Percentiles rank a stretch among this genome's conserved stretches.
Conservation (phyloP, 2,329 filamentous ascomycete species). For the Beauveria pseudobassiana region DNA sequence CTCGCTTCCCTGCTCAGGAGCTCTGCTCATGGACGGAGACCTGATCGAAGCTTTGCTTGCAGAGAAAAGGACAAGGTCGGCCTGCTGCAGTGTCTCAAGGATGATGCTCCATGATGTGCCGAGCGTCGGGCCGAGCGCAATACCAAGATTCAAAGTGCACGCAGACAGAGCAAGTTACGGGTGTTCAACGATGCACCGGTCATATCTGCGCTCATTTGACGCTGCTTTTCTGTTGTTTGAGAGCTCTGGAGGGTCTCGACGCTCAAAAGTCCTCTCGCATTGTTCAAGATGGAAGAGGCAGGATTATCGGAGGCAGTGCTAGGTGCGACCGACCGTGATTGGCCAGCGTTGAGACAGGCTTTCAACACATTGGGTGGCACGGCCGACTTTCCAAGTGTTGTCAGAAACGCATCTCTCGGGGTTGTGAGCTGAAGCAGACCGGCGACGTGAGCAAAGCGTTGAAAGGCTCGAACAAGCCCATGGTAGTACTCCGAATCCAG, state of each 20-base stretch:
- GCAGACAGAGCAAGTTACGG: constrained; percentile 79
- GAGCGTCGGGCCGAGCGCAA: constrained; percentile 84
- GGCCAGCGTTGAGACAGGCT: constrained; percentile 46
- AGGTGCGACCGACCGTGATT: constrained; percentile 34
- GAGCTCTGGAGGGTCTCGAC: constrained; percentile 62
- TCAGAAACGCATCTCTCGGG: constrained; percentile 88
- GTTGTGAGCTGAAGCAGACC: constrained; percentile 78
- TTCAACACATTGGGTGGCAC: constrained; percentile 73
- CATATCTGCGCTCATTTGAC: constrained; percentile 52
- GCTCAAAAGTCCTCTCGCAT: constrained; percentile 64
- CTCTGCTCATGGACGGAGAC: constrained; percentile 40
- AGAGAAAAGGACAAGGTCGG: constrained; percentile 75
- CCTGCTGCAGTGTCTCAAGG: constrained; percentile 85
- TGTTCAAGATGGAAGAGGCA: constrained; percentile 53
- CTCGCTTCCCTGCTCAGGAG: constrained; percentile 41
- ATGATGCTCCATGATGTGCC: constrained; percentile 83
- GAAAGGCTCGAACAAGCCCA: constrained; percentile 81
- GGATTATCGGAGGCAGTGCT: constrained; percentile 40
- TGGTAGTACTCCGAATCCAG: constrained; percentile 94
- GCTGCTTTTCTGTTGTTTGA: constrained; percentile 48
- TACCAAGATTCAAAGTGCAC: constrained; percentile 94
- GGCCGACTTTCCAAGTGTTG: constrained; percentile 86
- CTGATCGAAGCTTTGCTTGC: constrained; percentile 48
- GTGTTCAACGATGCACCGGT: constrained; percentile 61
- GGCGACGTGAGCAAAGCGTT: constrained; percentile 91